phyloP scores from a whole-genome alignment of 768 basidiomycete species.

The Podaxis sp. region DNA sequence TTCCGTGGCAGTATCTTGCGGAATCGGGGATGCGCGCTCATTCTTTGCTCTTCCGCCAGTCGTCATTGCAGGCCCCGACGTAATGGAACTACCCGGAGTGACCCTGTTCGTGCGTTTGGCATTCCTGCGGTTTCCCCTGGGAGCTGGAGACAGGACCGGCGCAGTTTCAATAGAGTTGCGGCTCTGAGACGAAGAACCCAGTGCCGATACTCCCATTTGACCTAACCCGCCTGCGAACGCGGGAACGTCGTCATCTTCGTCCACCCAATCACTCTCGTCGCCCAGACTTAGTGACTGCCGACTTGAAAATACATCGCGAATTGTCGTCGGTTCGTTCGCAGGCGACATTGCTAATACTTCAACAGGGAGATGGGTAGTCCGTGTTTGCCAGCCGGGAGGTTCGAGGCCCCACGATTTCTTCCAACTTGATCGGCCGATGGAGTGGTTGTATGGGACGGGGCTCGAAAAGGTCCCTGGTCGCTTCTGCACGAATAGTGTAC shows the following conservation, averaged over 20 bases:
- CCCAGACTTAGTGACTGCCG: constrained; percentile 56
- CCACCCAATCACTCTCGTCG: constrained; percentile 87
- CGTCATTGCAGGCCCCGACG: constrained; percentile 21
- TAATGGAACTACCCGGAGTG: neutral
- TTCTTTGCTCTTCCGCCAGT: constrained; percentile 44
- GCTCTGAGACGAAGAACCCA: constrained; percentile 31
- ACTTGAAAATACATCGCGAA: constrained; percentile 83
- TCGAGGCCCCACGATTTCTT: constrained; percentile 88
- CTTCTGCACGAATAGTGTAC: constrained; percentile 78
- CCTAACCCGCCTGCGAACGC: constrained; percentile 79
- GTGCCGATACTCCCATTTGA: constrained; percentile 46
- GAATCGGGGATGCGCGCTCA: constrained; percentile 60
- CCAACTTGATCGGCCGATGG: constrained; percentile 73
- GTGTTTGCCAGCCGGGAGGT: constrained; percentile 80
- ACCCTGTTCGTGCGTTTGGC: constrained; percentile 33
- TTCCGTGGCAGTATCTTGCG: constrained; percentile 47
- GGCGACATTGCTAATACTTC: constrained; percentile 77
- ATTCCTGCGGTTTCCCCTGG: constrained; percentile 40
- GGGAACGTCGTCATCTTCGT: constrained; percentile 77
- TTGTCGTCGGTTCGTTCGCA: constrained; percentile 41
- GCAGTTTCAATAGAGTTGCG: constrained; percentile 32
- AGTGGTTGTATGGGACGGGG: constrained; percentile 40
- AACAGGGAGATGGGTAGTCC: constrained; percentile 64
- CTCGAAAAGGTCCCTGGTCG: constrained; percentile 70
- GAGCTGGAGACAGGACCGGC: constrained; percentile 43